These are phyloP conservation scores for Heterotrichella gracilis DNA, from an alignment of 352 stramenopile genomes.

Conservation along the genomic window DNA sequence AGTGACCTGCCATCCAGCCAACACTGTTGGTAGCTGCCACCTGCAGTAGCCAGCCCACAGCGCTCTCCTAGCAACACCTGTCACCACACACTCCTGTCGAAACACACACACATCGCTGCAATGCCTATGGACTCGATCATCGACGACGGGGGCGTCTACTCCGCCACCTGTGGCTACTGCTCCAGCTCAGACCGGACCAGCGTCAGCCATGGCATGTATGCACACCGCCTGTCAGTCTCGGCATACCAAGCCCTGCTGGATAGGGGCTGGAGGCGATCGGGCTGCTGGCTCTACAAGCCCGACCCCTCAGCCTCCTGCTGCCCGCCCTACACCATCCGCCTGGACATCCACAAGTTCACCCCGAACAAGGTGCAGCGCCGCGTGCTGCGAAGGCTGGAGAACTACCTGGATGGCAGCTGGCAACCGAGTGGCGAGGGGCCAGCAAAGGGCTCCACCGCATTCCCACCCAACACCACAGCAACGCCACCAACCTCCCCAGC, in stretches of 20 bases:
- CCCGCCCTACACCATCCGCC: conserved; percentile 27
- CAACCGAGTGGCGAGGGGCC: conserved; percentile 9
- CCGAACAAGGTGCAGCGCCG: conserved; percentile 27
- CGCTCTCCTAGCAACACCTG: too few species aligned
- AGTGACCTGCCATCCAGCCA: too few species aligned
- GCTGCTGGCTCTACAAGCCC: conserved; percentile 30
- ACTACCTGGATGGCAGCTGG: conserved; percentile 20
- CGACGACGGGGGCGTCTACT: too few species aligned
- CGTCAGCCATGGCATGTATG: neutral
- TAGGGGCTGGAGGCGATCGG: conserved; percentile 29
- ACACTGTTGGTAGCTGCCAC: too few species aligned
- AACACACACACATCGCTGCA: too few species aligned
- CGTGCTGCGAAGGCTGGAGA: conserved; percentile 24
- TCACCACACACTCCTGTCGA: too few species aligned
- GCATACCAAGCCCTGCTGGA: conserved; percentile 29
- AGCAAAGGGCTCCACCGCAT: neutral
- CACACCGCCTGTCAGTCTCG: conserved; percentile 18
- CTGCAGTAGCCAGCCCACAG: too few species aligned
- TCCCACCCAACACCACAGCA: neutral
- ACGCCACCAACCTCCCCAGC: too few species aligned
- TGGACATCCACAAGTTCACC: conserved; percentile 25
- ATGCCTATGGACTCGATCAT: too few species aligned
- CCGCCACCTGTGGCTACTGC: neutral
- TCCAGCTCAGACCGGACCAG: neutral
- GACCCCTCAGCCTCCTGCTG: conserved; percentile 30